These are phyloP conservation scores for Naegleria gruberi DNA, from an alignment of 208 protist species.

Conservation along the genomic window DNA sequence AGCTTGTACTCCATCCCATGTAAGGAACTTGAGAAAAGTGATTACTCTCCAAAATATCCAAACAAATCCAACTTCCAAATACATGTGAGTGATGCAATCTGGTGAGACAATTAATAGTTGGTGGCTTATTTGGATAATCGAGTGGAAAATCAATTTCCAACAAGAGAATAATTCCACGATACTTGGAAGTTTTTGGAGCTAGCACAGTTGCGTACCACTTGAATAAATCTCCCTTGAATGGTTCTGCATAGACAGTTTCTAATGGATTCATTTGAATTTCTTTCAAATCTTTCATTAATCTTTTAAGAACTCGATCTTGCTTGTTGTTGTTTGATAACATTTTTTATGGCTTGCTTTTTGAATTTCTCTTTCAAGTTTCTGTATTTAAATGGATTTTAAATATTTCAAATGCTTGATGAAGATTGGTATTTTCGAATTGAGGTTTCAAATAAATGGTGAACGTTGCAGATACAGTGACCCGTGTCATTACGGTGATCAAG, in stretches of 20 bases:
- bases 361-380: no score
- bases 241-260: neutral
- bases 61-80: neutral
- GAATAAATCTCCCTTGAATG: neutral
- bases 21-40: neutral
- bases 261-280: neutral
- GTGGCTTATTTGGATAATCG: neutral
- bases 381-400: no score
- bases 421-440: no score
- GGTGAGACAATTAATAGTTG: neutral
- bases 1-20: conserved; percentile 37
- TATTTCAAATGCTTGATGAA: no score
- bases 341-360: no score
- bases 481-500: no score
- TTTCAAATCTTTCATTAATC: neutral
- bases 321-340: neutral
- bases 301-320: neutral
- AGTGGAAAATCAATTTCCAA: neutral
- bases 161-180: neutral
- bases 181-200: neutral
- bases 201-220: neutral
- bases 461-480: no score
- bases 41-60: neutral
- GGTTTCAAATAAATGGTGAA: no score
- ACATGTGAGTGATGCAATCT: neutral